Percentiles rank a stretch among this genome's conserved stretches.
phyloP scores from a whole-genome alignment of 1,284 basidiomycete species.

The Thecaphora thlaspeos region DNA sequence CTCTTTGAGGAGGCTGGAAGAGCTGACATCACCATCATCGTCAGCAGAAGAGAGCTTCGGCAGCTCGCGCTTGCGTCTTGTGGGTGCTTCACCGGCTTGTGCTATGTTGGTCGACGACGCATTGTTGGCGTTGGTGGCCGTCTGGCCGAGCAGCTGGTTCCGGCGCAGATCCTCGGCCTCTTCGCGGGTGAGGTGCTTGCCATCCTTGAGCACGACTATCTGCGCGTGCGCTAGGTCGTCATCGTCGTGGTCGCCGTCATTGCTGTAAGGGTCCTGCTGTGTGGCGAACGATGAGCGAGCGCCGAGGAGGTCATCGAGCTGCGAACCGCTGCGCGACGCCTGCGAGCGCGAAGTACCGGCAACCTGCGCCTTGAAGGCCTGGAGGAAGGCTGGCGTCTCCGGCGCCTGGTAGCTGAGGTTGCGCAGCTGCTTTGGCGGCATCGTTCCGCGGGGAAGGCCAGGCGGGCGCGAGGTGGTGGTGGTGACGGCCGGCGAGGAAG shows the following conservation, averaged over 20 bases:
- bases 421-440: slow-evolving; percentile 1
- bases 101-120: too few relatives aligned
- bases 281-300: slow-evolving; percentile 5
- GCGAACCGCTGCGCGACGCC: too few relatives aligned
- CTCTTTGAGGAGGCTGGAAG: too few relatives aligned
- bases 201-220: slow-evolving; percentile 45
- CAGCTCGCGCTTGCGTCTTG: too few relatives aligned
- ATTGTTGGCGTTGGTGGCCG: too few relatives aligned
- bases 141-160: too few relatives aligned
- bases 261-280: not conserved
- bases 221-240: slow-evolving; percentile 39
- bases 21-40: too few relatives aligned
- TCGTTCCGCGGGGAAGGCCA: not conserved
- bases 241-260: slow-evolving; percentile 13
- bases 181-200: slow-evolving; percentile 37
- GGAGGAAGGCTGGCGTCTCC: slow-evolving; percentile 16
- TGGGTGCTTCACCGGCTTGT: too few relatives aligned
- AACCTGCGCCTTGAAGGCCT: slow-evolving; percentile 26
- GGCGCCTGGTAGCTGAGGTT: slow-evolving; percentile 12
- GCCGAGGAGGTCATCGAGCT: slow-evolving; percentile 15
- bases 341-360: slow-evolving; percentile 4
- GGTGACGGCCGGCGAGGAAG: too few relatives aligned
- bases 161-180: slow-evolving; percentile 13
- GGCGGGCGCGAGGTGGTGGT: not conserved
- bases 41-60: too few relatives aligned